Evolutionary conservation across 768 basidiomycete genomes (phyloP).

Genomic region (Grammothele lineata): DNA sequence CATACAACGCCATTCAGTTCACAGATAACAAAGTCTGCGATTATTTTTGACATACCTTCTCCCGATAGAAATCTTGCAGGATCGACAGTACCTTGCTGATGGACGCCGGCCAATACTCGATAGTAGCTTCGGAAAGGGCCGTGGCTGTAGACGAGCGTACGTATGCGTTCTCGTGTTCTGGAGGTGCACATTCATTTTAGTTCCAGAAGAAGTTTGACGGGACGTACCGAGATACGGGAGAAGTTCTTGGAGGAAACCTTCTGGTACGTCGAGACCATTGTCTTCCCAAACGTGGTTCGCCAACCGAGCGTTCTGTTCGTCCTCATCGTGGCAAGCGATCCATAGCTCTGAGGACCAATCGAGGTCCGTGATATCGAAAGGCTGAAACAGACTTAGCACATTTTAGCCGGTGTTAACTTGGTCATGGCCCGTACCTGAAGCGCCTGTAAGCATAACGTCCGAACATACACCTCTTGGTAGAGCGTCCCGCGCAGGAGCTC

Average conservation of each 20-base stretch:
- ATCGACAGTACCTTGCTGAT: conserved; percentile 42
- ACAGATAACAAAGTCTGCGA: not conserved
- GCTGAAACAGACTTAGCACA: conserved; percentile 42
- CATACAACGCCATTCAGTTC: no score
- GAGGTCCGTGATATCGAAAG: conserved; percentile 90
- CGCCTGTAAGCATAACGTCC: conserved; percentile 86
- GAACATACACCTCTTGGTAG: conserved; percentile 81
- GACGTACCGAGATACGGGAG: conserved; percentile 64
- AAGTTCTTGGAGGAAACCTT: conserved; percentile 55
- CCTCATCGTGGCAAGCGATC: conserved; percentile 85
- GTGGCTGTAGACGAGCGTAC: conserved; percentile 69
- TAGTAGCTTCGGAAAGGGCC: conserved; percentile 72
- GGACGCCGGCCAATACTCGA: conserved; percentile 60
- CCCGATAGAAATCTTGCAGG: conserved; percentile 73
- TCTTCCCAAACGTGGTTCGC: conserved; percentile 90
- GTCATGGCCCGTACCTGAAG: conserved; percentile 55
- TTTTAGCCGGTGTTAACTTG: no score
- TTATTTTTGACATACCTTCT: conserved; percentile 54
- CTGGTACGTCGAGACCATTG: conserved; percentile 86
- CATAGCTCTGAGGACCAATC: conserved; percentile 91
- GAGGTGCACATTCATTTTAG: not conserved
- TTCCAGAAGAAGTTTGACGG: not conserved
- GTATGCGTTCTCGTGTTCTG: conserved; percentile 77
- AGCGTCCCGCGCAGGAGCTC: conserved; percentile 73
- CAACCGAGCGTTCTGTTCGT: conserved; percentile 82